Evolutionary conservation across 1,139 yeast genomes (phyloP), one percentile per base, ranked within the genome.

Genomic region (Saccharomyces hybrid): DNA sequence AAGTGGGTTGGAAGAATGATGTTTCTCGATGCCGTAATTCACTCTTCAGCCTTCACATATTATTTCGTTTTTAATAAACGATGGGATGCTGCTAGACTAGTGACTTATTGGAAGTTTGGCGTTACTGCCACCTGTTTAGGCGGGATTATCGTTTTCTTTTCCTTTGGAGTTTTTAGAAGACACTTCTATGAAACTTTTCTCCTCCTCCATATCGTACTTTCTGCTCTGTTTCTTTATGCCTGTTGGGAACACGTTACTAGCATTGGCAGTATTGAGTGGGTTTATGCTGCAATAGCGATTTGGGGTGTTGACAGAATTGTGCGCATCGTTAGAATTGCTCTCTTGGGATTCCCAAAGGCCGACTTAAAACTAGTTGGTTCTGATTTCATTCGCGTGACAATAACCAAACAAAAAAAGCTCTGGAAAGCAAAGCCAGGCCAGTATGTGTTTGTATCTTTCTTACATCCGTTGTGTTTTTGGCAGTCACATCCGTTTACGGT

Each of bases 401-500:
- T 78, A 27, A 75, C 73, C 49, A 66, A 73, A 5, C 24, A 21
- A 16, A 12, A 38, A 11, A 62, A 60, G 51, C 75, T 81, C 9
- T 57, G 58, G 44, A 70, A 77, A 14, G 65, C 67, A 53, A 58
- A 59, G 53, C 69, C 70, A 9, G 71, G 70, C 0, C 67, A 66
- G 52, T 66, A 66, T 54, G 65, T 58, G 3, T 68, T 63, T 51
- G 55, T 65, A 3, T 66, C 66, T 53, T 61, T 68, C 42, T 51
- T 62, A 54, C 57, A 56, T 47, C 64, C 67, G 3, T 21, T 52
- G 3, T 78, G 80, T 53, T 84, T 84, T 59, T 86, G 82, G 83
- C 89, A 85, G 65, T 79, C 86, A 0, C 91, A 85, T 67, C 91
- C 91, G 0, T 85, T 85, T 63, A 82, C 89, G 0, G 76, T 81